phyloP scores from a whole-genome alignment of 2,329 filamentous ascomycete species.

The Aspergillus tubingensis region DNA sequence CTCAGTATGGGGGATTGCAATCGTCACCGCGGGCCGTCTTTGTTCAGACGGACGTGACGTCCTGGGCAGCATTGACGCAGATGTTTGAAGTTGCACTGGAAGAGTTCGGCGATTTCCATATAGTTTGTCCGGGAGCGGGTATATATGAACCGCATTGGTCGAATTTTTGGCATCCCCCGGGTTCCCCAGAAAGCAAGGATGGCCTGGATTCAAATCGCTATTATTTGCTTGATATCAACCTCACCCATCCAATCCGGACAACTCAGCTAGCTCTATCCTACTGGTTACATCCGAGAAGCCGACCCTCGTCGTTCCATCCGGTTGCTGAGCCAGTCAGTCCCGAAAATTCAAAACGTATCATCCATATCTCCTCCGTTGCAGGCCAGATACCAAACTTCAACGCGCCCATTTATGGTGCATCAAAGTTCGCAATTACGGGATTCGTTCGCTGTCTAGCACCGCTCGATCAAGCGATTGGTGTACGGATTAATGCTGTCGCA shows the following conservation, averaged over 20 bases:
- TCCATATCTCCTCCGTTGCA: no score
- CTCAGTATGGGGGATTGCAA: background rate
- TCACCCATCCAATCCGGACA: background rate
- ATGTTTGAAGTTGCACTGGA: background rate
- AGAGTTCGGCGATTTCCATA: background rate
- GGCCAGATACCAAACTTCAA: no score
- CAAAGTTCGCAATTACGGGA: no score
- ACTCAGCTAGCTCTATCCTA: background rate
- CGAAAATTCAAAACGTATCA: no score
- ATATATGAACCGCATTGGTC: background rate
- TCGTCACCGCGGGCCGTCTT: background rate
- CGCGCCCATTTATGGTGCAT: no score
- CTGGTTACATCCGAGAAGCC: no score
- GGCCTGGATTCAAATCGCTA: background rate
- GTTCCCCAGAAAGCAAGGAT: background rate
- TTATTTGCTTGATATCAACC: background rate
- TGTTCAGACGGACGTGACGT: background rate
- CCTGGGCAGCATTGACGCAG: background rate
- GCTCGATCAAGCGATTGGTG: no score
- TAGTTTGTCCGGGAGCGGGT: background rate
- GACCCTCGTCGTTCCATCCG: no score
- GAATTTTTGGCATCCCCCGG: background rate
- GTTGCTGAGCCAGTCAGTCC: no score
- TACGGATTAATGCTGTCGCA: no score
- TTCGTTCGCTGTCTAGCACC: no score